Evolutionary conservation across 2,329 filamentous ascomycete species (phyloP).

Genomic region (Colletotrichum sp.): DNA sequence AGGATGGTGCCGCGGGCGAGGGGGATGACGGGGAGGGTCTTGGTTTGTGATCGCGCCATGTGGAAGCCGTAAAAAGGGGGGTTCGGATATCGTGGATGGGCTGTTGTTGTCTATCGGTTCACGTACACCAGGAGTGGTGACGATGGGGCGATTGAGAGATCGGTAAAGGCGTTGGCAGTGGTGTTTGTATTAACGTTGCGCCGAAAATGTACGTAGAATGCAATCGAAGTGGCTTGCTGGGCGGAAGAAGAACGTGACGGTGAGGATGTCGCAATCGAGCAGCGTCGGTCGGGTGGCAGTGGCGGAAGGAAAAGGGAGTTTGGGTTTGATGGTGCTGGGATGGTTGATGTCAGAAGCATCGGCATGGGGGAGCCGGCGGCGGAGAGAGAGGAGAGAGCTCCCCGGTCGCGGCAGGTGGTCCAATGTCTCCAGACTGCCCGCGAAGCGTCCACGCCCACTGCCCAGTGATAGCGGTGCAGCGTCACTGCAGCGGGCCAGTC

Average conservation of each 20-base stretch:
- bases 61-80: not conserved
- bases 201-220: not conserved
- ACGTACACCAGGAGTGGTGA: slow-evolving; percentile 7
- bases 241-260: not conserved
- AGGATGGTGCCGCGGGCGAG: slow-evolving; percentile 82
- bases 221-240: not conserved
- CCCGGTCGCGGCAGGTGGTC: slow-evolving; percentile 1
- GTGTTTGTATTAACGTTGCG: not conserved
- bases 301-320: not conserved
- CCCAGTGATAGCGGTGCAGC: not conserved
- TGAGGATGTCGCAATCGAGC: not conserved
- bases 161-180: not conserved
- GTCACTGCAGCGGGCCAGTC: not conserved
- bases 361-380: not conserved
- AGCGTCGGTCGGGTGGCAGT: not conserved
- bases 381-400: not conserved
- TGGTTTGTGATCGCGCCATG: slow-evolving; percentile 34
- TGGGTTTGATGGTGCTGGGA: not conserved
- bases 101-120: not conserved
- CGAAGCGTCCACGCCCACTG: not conserved
- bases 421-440: not conserved
- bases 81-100: not conserved
- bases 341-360: slow-evolving; percentile 12
- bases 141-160: not conserved
- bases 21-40: slow-evolving; percentile 77